Conservation (phyloP, 2,329 filamentous ascomycete genomes). For the Botrytis fragariae region DNA sequence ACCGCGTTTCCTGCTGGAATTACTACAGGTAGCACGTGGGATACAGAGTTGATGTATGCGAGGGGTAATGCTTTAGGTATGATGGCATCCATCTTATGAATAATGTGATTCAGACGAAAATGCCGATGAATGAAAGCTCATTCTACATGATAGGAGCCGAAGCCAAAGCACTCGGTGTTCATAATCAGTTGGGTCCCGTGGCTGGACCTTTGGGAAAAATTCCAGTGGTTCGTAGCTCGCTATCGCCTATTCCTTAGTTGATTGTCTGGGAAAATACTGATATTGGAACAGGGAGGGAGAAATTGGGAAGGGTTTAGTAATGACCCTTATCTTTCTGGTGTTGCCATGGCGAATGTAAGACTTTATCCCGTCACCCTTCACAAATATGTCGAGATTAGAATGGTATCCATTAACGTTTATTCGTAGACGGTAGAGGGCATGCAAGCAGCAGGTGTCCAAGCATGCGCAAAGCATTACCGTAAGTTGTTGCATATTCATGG, state of each 20-base stretch:
- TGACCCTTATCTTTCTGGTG: conserved; percentile 71
- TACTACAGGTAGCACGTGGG: conserved; percentile 78
- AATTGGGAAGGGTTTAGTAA: conserved; percentile 84
- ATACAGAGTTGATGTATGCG: conserved; percentile 68
- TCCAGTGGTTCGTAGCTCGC: conserved; percentile 42
- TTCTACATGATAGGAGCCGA: conserved; percentile 55
- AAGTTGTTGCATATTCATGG: conserved; percentile 22
- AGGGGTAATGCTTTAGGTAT: conserved; percentile 66
- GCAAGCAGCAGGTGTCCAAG: conserved; percentile 51
- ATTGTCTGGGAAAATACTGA: neutral
- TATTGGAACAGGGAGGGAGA: conserved; percentile 60
- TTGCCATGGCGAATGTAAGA: conserved; percentile 52
- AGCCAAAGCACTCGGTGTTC: conserved; percentile 66
- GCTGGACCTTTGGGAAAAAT: conserved; percentile 74
- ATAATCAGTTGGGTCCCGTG: conserved; percentile 72
- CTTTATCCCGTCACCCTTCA: neutral
- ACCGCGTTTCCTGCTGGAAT: conserved; percentile 80
- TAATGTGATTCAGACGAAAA: neutral
- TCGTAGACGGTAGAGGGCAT: conserved; percentile 56
- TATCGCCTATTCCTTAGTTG: neutral
- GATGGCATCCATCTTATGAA: neutral
- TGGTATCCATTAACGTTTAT: neutral
- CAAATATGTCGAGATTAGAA: neutral
- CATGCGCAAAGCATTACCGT: conserved; percentile 57
- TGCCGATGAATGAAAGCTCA: neutral